Evolutionary conservation across 371 early-diverging fungal genomes (phyloP).

Genomic region (Mortierella sp.): DNA sequence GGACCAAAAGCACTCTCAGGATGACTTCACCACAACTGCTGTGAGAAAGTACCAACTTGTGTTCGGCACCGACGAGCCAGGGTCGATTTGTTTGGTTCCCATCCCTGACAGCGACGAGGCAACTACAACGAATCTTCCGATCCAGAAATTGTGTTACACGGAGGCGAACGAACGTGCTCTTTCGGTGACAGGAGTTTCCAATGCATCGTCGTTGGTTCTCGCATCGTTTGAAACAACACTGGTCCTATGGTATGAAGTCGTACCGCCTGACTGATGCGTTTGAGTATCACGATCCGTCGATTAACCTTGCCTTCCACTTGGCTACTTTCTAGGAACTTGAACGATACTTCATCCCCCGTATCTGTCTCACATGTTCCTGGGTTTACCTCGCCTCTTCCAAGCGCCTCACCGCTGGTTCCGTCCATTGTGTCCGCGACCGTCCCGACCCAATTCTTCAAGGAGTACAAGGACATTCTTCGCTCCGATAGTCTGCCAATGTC

Average conservation of each 20-base stretch:
- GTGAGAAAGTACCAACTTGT: slow-evolving; percentile 2
- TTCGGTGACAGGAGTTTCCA: slow-evolving; percentile 10
- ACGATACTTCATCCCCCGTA: background rate
- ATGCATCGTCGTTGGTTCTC: slow-evolving; percentile 16
- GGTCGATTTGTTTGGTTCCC: slow-evolving; percentile 11
- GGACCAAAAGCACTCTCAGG: background rate
- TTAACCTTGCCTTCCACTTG: too few relatives aligned
- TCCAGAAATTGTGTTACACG: background rate
- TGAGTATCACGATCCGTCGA: too few relatives aligned
- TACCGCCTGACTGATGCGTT: too few relatives aligned
- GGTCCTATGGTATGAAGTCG: slow-evolving; percentile 17
- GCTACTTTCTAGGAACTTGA: slow-evolving; percentile 11
- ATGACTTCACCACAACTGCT: background rate
- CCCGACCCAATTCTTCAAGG: slow-evolving; percentile 23
- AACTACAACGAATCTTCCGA: background rate
- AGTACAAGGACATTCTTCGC: slow-evolving; percentile 4
- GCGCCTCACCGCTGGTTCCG: background rate
- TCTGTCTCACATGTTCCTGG: background rate
- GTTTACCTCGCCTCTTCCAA: background rate
- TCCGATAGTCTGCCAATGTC: slow-evolving; percentile 7
- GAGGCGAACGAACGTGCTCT: background rate
- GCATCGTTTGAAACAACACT: slow-evolving; percentile 11
- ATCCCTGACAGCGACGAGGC: slow-evolving; percentile 1
- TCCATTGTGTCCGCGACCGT: slow-evolving; percentile 22
- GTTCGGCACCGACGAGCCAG: slow-evolving; percentile 16